Evolutionary conservation across 768 basidiomycete genomes (phyloP), one percentile per base, ranked within the genome.

Genomic region (Plicaturopsis crispa): DNA sequence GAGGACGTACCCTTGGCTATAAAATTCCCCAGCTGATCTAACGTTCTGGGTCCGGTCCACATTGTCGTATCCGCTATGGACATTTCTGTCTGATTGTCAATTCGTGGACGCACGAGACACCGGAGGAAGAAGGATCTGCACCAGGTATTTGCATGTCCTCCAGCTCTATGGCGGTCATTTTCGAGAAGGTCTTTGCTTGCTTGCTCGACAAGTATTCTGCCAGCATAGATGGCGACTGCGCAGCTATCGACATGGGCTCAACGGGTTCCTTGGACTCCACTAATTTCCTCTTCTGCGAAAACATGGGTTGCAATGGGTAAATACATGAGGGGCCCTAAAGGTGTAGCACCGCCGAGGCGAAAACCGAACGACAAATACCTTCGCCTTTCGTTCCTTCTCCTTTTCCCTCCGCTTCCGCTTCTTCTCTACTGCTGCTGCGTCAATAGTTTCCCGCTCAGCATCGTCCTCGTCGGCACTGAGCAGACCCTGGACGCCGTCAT

Each of bases 131-230:
- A 14, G 28, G n/a, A 45, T 6, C 57, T 78, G 46, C 54, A 89
- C 92, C 78, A 52, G 83, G 84, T 57, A 96, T 81, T 36, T 65
- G 67, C 32, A 82, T 64, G 48, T 94, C 91, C 10, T 75, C 73
- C 24, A 93, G 69, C 62, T 98, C 93, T 42, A 98, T 67, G 10
- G 63, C 62, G 6, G 83, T 84, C 49, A 84, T 61, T 34, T 81
- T 72, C 2, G 78, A 66, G 50, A 81, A 84, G 3, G 76, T 70
- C 49, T 79, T 85, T 34, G 69, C 68, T 53, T 90, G 88, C 61
- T 80, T 68, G 18, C 70, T 54, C 6, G 72, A 62, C 14, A 93
- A 51, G 52, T 84, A 84, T 22, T 75, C 70, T 8, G 73, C 69
- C n/a, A 88, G 61, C 39, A 66, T 59, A 28, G 60, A 53, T 5